Conservation (phyloP, 2,329 filamentous ascomycete species). For the Arthrinium phaeospermum region DNA sequence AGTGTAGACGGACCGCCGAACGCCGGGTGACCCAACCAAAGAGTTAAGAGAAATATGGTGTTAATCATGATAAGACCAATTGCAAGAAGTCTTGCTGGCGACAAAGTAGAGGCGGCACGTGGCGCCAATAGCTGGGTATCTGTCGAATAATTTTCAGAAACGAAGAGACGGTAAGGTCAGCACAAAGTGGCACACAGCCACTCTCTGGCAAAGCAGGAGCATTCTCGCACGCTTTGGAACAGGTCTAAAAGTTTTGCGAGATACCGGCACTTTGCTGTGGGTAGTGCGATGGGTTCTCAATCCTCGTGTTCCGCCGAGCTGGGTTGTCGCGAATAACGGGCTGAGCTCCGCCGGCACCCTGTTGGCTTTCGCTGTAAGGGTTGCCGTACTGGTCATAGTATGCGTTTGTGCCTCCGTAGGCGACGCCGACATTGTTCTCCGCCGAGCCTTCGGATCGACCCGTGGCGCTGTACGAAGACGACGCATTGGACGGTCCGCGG, state of each 20-base stretch:
- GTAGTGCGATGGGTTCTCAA: constrained; percentile 88
- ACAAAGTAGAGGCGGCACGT: constrained; percentile 6
- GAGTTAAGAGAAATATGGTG: background rate
- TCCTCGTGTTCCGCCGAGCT: constrained; percentile 89
- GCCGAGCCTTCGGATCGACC: constrained; percentile 73
- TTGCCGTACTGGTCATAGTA: constrained; percentile 67
- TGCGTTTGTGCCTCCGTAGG: constrained; percentile 53
- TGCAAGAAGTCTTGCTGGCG: constrained; percentile 6
- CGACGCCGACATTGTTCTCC: constrained; percentile 53
- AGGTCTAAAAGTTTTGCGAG: constrained; percentile 86
- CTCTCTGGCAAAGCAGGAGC: constrained; percentile 22
- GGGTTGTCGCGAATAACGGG: constrained; percentile 93
- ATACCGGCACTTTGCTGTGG: constrained; percentile 95
- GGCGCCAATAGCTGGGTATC: constrained; percentile 17
- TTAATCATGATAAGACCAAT: constrained; percentile 1
- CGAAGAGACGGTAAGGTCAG: background rate
- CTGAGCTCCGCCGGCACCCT: constrained; percentile 56
- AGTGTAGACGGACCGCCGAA: constrained; percentile 2
- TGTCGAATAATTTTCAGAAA: constrained; percentile 16
- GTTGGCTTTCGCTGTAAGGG: constrained; percentile 56
- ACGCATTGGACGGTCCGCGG: constrained; percentile 92
- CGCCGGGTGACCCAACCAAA: background rate
- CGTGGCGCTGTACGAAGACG: constrained; percentile 89
- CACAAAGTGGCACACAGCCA: background rate
- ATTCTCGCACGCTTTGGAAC: background rate